A percentile compares a stretch with the other conserved stretches of the same genome.
These are phyloP conservation scores for Albifimbria verrucaria DNA, from an alignment of 2,329 filamentous ascomycete genomes.

Conservation along the genomic window DNA sequence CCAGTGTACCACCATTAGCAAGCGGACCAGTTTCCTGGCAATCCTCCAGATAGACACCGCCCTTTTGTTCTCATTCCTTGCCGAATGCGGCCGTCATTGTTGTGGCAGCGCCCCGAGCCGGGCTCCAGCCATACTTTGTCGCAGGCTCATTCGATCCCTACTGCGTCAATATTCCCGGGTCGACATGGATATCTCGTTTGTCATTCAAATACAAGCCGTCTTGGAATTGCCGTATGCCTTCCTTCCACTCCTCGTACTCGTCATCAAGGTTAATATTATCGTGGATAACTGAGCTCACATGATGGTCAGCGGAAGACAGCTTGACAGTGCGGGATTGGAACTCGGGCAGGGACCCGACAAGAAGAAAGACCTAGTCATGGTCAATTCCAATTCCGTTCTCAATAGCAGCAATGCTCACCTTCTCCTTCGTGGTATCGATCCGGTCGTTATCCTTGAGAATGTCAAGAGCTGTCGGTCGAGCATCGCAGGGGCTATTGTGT, in stretches of 20 bases:
- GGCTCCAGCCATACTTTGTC: neutral
- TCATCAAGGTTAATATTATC: constrained; percentile 14
- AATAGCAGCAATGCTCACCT: neutral
- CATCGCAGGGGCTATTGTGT: neutral
- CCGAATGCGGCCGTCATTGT: neutral
- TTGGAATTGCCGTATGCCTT: constrained; percentile 15
- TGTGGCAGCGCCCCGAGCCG: constrained; percentile 1
- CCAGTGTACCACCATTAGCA: constrained; percentile 1
- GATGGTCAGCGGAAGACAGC: constrained; percentile 40
- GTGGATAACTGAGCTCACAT: constrained; percentile 2
- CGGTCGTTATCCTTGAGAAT: constrained; percentile 2
- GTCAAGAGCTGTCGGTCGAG: constrained; percentile 1
- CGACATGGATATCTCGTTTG: constrained; percentile 8
- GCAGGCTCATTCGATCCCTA: neutral
- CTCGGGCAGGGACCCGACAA: constrained; percentile 15
- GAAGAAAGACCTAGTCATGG: neutral
- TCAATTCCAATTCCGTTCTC: neutral
- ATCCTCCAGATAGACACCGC: constrained; percentile 2
- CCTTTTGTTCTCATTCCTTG: constrained; percentile 1
- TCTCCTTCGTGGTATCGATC: constrained; percentile 1
- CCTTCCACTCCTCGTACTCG: constrained; percentile 8
- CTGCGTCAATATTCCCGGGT: neutral
- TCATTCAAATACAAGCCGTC: constrained; percentile 17
- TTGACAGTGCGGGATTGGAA: constrained; percentile 45
- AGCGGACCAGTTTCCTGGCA: constrained; percentile 1